A percentile compares a stretch with the other conserved stretches of the same genome.
Conservation (phyloP, 2,329 filamentous ascomycete genomes). For the Ceratocystis eucalypticola region DNA sequence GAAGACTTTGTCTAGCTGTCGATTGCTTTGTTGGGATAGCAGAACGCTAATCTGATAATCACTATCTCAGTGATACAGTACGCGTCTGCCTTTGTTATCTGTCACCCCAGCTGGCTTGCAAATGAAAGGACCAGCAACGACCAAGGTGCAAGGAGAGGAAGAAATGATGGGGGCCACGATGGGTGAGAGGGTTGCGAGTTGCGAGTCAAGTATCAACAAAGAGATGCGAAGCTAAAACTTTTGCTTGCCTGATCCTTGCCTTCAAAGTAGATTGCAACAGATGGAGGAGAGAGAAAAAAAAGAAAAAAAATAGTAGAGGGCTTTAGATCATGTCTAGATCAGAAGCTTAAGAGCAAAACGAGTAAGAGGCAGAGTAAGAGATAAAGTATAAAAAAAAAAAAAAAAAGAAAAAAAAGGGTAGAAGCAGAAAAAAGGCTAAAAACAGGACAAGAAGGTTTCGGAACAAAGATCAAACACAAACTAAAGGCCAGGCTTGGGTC, state of each 20-base stretch:
- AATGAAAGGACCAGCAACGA: not conserved
- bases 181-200: slow-evolving; percentile 2
- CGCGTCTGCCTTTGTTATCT: too few relatives aligned
- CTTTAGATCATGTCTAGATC: not conserved
- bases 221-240: slow-evolving; percentile 1
- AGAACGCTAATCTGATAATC: too few relatives aligned
- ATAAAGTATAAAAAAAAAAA: not conserved
- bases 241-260: not conserved
- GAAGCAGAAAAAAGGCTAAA: not conserved
- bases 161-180: not conserved
- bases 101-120: too few relatives aligned
- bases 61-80: too few relatives aligned
- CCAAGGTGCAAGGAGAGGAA: not conserved
- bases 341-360: not conserved
- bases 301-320: not conserved
- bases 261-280: not conserved
- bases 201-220: not conserved
- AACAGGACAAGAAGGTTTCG: not conserved
- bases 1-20: not conserved
- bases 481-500: not conserved
- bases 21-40: too few relatives aligned
- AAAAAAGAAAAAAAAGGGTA: not conserved
- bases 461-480: slow-evolving; percentile 3
- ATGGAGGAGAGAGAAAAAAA: not conserved
- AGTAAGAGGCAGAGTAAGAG: not conserved